These are phyloP conservation scores for Gossypium schwendimanii DNA, from an alignment of 441 rosid genomes.

Conservation along the genomic window DNA sequence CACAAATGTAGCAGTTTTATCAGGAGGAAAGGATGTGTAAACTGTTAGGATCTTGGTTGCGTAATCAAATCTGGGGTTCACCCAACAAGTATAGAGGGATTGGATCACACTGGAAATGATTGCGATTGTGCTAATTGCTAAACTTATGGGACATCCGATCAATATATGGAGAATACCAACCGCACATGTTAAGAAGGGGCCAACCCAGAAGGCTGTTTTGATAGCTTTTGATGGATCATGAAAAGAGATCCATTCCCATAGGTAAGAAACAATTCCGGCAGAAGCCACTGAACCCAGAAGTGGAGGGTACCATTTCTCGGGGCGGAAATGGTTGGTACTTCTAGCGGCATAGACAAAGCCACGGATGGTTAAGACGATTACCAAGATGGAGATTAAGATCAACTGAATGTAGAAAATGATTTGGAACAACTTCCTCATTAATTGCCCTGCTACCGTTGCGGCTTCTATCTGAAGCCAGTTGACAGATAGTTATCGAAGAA, in stretches of 20 bases:
- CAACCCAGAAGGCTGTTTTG: constrained; percentile 57
- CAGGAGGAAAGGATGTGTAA: constrained; percentile 44
- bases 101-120: constrained; percentile 41
- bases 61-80: constrained; percentile 46
- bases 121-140: constrained; percentile 40
- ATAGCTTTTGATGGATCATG: constrained; percentile 43
- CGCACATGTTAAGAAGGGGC: constrained; percentile 51
- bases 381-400: constrained; percentile 36
- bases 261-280: constrained; percentile 41
- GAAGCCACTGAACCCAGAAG: constrained; percentile 48
- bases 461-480: not conserved
- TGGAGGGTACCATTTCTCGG: constrained; percentile 74
- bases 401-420: constrained; percentile 52
- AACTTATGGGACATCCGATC: constrained; percentile 41
- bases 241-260: constrained; percentile 43
- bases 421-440: constrained; percentile 42
- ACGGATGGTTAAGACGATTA: constrained; percentile 44
- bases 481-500: too few species aligned
- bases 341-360: constrained; percentile 39
- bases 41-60: constrained; percentile 41
- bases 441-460: constrained; percentile 31
- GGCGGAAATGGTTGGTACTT: constrained; percentile 45
- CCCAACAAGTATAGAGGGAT: constrained; percentile 72
- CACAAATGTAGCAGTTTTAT: constrained; percentile 29
- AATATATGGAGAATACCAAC: constrained; percentile 51